Percentiles rank a stretch among this genome's conserved stretches.
phyloP scores from a whole-genome alignment of 2,329 filamentous ascomycete species.

The Calonectria pseudoturangicola region DNA sequence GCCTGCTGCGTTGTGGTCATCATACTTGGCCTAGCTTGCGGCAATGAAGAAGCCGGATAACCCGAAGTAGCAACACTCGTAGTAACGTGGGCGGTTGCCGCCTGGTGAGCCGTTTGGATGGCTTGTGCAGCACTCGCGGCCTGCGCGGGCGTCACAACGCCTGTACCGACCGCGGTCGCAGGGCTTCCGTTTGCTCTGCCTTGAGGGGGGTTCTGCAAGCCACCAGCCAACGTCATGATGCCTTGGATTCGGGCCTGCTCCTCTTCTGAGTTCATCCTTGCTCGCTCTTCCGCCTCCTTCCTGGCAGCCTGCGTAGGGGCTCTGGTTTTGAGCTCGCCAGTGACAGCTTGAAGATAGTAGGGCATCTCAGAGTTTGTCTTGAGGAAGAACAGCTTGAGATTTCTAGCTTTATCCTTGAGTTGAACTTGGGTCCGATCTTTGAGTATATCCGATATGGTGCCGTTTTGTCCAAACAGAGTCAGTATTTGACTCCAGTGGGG shows the following conservation, averaged over 20 bases:
- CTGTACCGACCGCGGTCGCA: slow-evolving; percentile 52
- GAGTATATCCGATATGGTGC: slow-evolving; percentile 86
- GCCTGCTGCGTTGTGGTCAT: slow-evolving; percentile 57
- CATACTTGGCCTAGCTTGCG: slow-evolving; percentile 52
- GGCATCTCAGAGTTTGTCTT: slow-evolving; percentile 95
- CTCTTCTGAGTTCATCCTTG: slow-evolving; percentile 74
- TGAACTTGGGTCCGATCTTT: slow-evolving; percentile 94
- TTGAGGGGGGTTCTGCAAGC: slow-evolving; percentile 67
- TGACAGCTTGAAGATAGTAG: slow-evolving; percentile 90
- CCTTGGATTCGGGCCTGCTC: slow-evolving; percentile 76
- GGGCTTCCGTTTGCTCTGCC: slow-evolving; percentile 51
- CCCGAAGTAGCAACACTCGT: slow-evolving; percentile 48
- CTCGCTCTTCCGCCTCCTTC: slow-evolving; percentile 80
- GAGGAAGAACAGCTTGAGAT: slow-evolving; percentile 92
- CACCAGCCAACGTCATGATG: slow-evolving; percentile 74
- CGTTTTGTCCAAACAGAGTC: slow-evolving; percentile 86
- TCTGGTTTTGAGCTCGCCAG: slow-evolving; percentile 90
- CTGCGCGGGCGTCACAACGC: slow-evolving; percentile 60
- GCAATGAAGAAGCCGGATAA: slow-evolving; percentile 54
- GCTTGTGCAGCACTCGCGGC: slow-evolving; percentile 56
- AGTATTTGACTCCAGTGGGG: slow-evolving; percentile 96
- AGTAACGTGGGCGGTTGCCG: slow-evolving; percentile 43
- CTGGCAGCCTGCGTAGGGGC: slow-evolving; percentile 84
- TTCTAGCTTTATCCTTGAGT: slow-evolving; percentile 93
- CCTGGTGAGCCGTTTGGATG: slow-evolving; percentile 48